Base-by-base conservation (phyloP, 371 early-diverging fungal genomes). In the Mortierella sp. region DNA sequence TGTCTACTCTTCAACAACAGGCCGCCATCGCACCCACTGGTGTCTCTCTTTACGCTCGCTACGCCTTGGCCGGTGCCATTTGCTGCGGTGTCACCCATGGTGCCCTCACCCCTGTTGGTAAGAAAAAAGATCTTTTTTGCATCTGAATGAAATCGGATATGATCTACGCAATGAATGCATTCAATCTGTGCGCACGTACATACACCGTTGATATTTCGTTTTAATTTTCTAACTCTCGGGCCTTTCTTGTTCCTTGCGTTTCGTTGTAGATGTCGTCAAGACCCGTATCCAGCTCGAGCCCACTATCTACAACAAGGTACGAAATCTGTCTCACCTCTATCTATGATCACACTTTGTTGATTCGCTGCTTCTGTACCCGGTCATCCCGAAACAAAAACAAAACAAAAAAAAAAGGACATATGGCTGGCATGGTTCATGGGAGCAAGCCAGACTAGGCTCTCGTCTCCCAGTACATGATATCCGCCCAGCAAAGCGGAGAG, bases 41-140 rank as follows among this genome's bases (percentile, higher is more conserved):
- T 75, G 87, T 85, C 64, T 77, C 78, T 76, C 88, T 93, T 49
- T 93, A 93, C 65, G 88, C 91, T 62, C 91, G 93, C 84, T 93
- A 91, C 84, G 93, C 93, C 64, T 86, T 92, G 73, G 92, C 93
- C 60, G 93, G 93, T 85, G 92, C 92, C 70, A 70, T 92, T 72
- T 91, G 93, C 87, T 93, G 93, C 83, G 73, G 86, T 80, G 85
- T 93, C 84, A 93, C 93, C 81, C 93, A 93, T 87, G 92, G 92
- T 87, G 92, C 90, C 74, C 88, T 92, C 68, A 75, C 81, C 76
- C 81, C 81, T 63, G 81, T 80, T 61, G 81, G 79, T 78, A 78
- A 70, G 78, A 16, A 52, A 43, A 16, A 52, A 3, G 43, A 72
- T 51, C 60, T 39, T 52, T n/a, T n/a, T 35, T n/a, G 28, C 43